phyloP scores from a whole-genome alignment of 352 stramenopile species.

The Phytophthora aleatoria region DNA sequence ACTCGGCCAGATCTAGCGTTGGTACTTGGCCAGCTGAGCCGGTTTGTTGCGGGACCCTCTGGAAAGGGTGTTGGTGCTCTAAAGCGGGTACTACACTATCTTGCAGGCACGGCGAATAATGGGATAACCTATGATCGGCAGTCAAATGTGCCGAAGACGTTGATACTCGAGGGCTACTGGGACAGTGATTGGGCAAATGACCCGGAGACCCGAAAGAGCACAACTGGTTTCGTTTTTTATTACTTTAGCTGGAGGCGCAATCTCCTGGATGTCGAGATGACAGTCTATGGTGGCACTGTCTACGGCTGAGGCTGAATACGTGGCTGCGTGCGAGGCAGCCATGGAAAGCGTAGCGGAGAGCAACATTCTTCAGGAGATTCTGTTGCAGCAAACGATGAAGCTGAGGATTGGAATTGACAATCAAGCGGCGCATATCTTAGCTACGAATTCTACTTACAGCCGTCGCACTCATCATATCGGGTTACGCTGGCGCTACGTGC shows the following conservation, averaged over 20 bases:
- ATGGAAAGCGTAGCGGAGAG: too few species aligned
- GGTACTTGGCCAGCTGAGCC: not conserved
- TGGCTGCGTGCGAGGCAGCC: not conserved
- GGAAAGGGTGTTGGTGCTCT: not conserved
- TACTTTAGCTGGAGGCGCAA: not conserved
- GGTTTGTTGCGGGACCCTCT: not conserved
- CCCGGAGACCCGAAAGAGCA: constrained; percentile 1
- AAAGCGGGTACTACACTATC: not conserved
- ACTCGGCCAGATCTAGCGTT: not conserved
- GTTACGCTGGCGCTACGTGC: constrained; percentile 1
- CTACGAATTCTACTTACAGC: constrained; percentile 3
- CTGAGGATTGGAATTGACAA: not conserved
- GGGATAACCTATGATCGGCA: not conserved
- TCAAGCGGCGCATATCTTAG: not conserved
- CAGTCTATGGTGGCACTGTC: not conserved
- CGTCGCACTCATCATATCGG: constrained; percentile 1
- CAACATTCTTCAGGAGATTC: not conserved
- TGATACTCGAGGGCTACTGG: not conserved
- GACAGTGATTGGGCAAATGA: not conserved
- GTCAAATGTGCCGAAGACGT: not conserved
- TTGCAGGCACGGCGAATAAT: not conserved
- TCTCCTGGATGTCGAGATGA: not conserved
- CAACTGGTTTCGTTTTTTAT: not conserved
- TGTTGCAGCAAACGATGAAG: not conserved
- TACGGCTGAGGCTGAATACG: not conserved